Evolutionary conservation across 2,329 filamentous ascomycete species (phyloP).

Genomic region (Phaeosphaeriaceae sp.): DNA sequence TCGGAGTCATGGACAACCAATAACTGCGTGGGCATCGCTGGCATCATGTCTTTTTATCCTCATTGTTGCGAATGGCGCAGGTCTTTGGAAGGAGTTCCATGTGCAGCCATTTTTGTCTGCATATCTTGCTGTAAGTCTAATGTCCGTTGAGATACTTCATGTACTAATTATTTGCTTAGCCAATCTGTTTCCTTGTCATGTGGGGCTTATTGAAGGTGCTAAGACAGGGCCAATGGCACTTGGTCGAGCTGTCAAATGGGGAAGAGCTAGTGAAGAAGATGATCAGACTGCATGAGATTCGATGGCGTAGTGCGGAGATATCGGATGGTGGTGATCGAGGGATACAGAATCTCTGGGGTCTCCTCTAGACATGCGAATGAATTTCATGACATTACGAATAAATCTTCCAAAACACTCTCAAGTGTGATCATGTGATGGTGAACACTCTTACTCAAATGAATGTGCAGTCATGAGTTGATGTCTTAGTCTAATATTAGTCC

Average conservation of each 20-base stretch:
- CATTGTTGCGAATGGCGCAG: slow-evolving; percentile 42
- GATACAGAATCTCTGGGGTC: slow-evolving; percentile 9
- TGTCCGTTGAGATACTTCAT: neutral
- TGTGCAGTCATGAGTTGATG: too few species aligned
- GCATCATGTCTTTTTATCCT: slow-evolving; percentile 47
- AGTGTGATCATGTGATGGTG: too few species aligned
- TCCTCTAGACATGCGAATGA: neutral
- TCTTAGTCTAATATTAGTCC: too few species aligned
- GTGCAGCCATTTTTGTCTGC: slow-evolving; percentile 47
- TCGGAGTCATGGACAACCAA: slow-evolving; percentile 48
- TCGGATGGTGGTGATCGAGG: neutral
- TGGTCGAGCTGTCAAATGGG: slow-evolving; percentile 42
- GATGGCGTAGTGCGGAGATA: slow-evolving; percentile 8
- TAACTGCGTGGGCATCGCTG: slow-evolving; percentile 47
- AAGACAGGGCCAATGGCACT: slow-evolving; percentile 32
- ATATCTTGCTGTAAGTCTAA: slow-evolving; percentile 49
- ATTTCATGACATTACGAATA: neutral
- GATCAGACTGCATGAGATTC: slow-evolving; percentile 38
- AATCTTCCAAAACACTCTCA: neutral
- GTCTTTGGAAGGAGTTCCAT: slow-evolving; percentile 48
- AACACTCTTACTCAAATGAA: neutral
- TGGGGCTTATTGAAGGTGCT: slow-evolving; percentile 40
- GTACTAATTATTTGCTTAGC: slow-evolving; percentile 18
- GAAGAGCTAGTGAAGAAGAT: slow-evolving; percentile 37
- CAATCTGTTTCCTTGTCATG: slow-evolving; percentile 37